A percentile compares a stretch with the other conserved stretches of the same genome.
Conservation (phyloP, 306 rosid species). For the Casuarina cunninghamiana region DNA sequence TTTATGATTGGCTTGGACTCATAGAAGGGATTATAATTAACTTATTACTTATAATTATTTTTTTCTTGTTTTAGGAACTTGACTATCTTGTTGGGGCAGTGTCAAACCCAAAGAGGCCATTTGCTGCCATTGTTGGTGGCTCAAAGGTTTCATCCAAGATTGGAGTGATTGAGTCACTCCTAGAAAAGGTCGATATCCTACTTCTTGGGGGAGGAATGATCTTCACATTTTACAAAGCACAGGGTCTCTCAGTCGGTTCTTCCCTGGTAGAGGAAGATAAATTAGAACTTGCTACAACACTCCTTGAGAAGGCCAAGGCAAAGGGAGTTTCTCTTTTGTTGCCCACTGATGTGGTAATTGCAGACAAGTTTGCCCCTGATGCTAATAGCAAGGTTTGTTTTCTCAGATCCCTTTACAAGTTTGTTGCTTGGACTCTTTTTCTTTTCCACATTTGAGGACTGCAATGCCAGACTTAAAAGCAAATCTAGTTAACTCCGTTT, state of each 20-base stretch:
- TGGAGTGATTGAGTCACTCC: constrained; percentile 93
- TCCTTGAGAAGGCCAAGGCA: constrained; percentile 81
- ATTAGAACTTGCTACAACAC: constrained; percentile 81
- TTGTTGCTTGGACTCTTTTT: constrained; percentile 8
- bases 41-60: constrained; percentile 14
- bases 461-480: neutral
- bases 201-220: constrained; percentile 99
- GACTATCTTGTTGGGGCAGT: constrained; percentile 99
- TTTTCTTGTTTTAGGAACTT: constrained; percentile 67
- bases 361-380: constrained; percentile 98
- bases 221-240: constrained; percentile 99
- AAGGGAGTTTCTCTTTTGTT: constrained; percentile 96
- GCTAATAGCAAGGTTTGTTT: constrained; percentile 94
- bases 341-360: constrained; percentile 89
- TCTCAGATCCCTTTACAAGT: constrained; percentile 23
- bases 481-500: neutral
- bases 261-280: constrained; percentile 98
- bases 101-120: constrained; percentile 89
- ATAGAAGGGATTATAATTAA: neutral
- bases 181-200: constrained; percentile 82
- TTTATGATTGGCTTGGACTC: constrained; percentile 9
- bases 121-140: constrained; percentile 99
- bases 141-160: constrained; percentile 98
- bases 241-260: constrained; percentile 95
- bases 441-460: neutral